Evolutionary conservation across 2,329 filamentous ascomycete genomes (phyloP).

Genomic region (Didymella keratinophila): DNA sequence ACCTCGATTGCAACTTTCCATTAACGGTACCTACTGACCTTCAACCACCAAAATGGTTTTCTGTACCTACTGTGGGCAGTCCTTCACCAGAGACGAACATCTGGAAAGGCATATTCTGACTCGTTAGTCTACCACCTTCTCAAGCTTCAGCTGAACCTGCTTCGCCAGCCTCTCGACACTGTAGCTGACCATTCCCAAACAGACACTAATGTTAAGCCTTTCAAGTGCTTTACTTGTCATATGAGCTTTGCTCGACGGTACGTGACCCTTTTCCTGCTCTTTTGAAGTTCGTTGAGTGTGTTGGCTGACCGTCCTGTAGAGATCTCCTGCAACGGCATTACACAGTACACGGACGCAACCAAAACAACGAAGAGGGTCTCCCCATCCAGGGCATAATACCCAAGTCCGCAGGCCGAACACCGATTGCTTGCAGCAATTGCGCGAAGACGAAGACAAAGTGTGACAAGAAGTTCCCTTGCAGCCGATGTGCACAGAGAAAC

Average conservation of each 20-base stretch:
- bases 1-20: constrained; percentile 7
- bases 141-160: not conserved
- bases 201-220: constrained; percentile 64
- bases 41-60: constrained; percentile 56
- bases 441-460: constrained; percentile 64
- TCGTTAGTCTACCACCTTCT: constrained; percentile 48
- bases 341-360: constrained; percentile 60
- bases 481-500: constrained; percentile 59
- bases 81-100: constrained; percentile 62
- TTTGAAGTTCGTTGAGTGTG: not conserved
- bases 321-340: constrained; percentile 62
- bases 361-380: constrained; percentile 59
- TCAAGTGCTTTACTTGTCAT: constrained; percentile 63
- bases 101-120: constrained; percentile 62
- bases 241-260: constrained; percentile 63
- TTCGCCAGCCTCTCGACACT: constrained; percentile 3
- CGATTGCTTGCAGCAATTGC: constrained; percentile 62
- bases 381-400: constrained; percentile 60
- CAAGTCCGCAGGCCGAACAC: constrained; percentile 60
- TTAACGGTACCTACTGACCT: constrained; percentile 4
- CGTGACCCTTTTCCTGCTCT: constrained; percentile 29
- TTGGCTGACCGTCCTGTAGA: constrained; percentile 42
- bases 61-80: constrained; percentile 63
- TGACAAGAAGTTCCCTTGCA: constrained; percentile 64
- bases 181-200: constrained; percentile 17